Evolutionary conservation across 768 basidiomycete species (phyloP).

Genomic region (Boletus subparvulus): DNA sequence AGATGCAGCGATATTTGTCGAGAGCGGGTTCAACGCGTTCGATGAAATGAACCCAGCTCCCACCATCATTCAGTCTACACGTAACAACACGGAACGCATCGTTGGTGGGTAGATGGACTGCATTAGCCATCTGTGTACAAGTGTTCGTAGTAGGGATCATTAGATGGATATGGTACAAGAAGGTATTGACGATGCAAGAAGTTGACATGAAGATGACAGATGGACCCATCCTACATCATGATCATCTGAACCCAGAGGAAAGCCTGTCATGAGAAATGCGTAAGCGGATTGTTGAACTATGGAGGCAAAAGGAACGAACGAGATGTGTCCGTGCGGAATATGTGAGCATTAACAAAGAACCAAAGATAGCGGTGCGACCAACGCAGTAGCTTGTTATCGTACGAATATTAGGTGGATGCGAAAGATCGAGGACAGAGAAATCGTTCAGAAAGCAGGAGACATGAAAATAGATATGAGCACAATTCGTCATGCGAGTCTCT

Average conservation of each 20-base stretch:
- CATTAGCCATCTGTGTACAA: background rate
- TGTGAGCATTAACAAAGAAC: slow-evolving; percentile 30
- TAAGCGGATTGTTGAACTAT: slow-evolving; percentile 16
- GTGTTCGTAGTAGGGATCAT: slow-evolving; percentile 4
- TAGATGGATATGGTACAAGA: slow-evolving; percentile 27
- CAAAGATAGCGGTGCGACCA: slow-evolving; percentile 26
- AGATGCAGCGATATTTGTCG: slow-evolving; percentile 1
- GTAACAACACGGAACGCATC: background rate
- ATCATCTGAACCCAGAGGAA: slow-evolving; percentile 14
- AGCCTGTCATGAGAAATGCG: slow-evolving; percentile 13
- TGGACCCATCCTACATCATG: slow-evolving; percentile 10
- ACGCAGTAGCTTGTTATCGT: slow-evolving; percentile 17
- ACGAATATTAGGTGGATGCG: slow-evolving; percentile 22
- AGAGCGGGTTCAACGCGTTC: background rate
- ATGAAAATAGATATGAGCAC: slow-evolving; percentile 23
- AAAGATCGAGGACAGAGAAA: slow-evolving; percentile 18
- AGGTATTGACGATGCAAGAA: slow-evolving; percentile 17
- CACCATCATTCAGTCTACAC: background rate
- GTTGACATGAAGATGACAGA: slow-evolving; percentile 17
- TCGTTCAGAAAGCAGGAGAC: slow-evolving; percentile 15
- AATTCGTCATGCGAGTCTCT: slow-evolving; percentile 21
- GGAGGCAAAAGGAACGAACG: slow-evolving; percentile 11
- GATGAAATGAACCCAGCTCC: background rate
- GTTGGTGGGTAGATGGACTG: background rate
- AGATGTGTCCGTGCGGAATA: slow-evolving; percentile 17